These are phyloP conservation scores for Pugionium dolabratum DNA, from an alignment of 345 rosid species.

Conservation along the genomic window DNA sequence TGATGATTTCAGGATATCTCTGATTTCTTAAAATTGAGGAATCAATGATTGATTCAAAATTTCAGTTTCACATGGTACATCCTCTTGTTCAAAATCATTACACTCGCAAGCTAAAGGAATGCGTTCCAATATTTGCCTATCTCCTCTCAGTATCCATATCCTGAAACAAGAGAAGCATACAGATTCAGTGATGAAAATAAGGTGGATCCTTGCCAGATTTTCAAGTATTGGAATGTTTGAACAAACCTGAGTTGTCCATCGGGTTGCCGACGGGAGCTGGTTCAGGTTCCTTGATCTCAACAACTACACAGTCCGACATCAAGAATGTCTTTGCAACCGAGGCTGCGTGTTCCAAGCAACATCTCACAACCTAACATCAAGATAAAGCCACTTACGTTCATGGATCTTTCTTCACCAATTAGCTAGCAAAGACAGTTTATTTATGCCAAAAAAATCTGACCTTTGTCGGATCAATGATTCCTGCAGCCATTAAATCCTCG, in stretches of 20 bases:
- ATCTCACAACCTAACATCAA: slow-evolving; percentile 79
- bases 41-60: slow-evolving; percentile 27
- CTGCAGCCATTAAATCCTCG: slow-evolving; percentile 95
- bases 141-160: slow-evolving; percentile 47
- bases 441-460: slow-evolving; percentile 33
- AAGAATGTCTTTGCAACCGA: slow-evolving; percentile 98
- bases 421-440: neutral
- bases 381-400: slow-evolving; percentile 11
- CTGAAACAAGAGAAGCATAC: slow-evolving; percentile 33
- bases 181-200: slow-evolving; percentile 21
- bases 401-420: neutral
- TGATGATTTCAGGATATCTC: neutral
- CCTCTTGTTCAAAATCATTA: slow-evolving; percentile 40
- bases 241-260: slow-evolving; percentile 94
- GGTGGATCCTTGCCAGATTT: neutral
- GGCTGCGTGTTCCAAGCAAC: slow-evolving; percentile 97
- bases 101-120: slow-evolving; percentile 30
- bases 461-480: slow-evolving; percentile 97
- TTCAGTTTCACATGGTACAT: slow-evolving; percentile 29
- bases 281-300: slow-evolving; percentile 95
- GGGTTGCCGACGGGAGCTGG: slow-evolving; percentile 72
- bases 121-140: neutral
- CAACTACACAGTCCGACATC: slow-evolving; percentile 98
- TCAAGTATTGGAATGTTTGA: slow-evolving; percentile 9
- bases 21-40: neutral